Conservation (phyloP, 1,284 basidiomycete species). For the Sanghuangporus weigelae region DNA sequence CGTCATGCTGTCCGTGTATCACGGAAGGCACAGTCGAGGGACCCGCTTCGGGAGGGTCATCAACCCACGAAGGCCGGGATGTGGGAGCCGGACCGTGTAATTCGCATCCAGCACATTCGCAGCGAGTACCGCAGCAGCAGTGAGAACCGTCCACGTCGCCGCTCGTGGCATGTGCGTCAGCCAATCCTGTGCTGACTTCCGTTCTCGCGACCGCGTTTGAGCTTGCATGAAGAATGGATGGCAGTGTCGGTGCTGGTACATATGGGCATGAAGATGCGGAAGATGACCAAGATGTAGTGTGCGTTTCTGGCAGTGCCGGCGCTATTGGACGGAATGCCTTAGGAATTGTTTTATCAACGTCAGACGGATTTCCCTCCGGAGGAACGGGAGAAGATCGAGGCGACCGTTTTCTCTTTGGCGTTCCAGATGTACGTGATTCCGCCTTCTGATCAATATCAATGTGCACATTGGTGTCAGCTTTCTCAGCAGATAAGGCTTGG, state of each 20-base stretch:
- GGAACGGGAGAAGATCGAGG: background rate
- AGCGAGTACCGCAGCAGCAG: conserved; percentile 64
- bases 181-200: conserved; percentile 20
- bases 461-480: background rate
- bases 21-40: background rate
- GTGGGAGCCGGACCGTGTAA: conserved; percentile 51
- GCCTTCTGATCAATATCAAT: background rate
- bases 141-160: conserved; percentile 48
- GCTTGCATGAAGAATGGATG: background rate
- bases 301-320: background rate
- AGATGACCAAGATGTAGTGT: background rate
- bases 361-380: background rate
- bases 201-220: background rate
- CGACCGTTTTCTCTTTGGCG: conserved; percentile 3
- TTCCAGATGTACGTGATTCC: background rate
- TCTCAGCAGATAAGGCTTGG: background rate
- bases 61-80: conserved; percentile 4
- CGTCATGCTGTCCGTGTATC: background rate
- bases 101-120: conserved; percentile 68
- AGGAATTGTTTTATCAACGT: background rate
- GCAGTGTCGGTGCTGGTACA: background rate
- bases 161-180: background rate
- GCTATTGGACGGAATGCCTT: background rate
- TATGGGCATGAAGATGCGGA: background rate
- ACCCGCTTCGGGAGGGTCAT: background rate